phyloP scores from a whole-genome alignment of 345 rosid genomes.

The Sonneratia caseolaris region DNA sequence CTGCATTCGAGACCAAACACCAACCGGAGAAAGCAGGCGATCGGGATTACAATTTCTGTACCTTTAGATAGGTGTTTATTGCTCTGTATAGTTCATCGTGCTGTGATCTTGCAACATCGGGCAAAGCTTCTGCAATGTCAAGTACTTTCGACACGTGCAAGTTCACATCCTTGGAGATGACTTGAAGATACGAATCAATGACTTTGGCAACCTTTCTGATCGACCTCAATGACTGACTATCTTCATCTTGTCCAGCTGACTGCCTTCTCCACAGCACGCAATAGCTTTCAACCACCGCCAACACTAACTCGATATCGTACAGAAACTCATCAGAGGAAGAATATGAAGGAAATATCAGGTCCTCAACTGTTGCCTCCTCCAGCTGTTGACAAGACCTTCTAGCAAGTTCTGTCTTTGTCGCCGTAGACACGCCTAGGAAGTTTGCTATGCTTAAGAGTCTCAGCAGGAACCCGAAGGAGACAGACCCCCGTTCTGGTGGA shows the following conservation, averaged over 20 bases:
- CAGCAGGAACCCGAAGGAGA: slow-evolving; percentile 67
- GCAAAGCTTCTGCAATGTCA: slow-evolving; percentile 66
- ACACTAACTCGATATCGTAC: slow-evolving; percentile 63
- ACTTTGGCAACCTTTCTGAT: slow-evolving; percentile 61
- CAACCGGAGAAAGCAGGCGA: background rate
- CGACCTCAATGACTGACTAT: slow-evolving; percentile 32
- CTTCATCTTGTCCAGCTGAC: slow-evolving; percentile 33
- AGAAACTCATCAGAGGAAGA: slow-evolving; percentile 30
- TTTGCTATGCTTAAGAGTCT: slow-evolving; percentile 70
- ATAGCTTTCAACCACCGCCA: slow-evolving; percentile 55
- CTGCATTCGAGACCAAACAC: no score
- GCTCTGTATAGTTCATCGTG: slow-evolving; percentile 89
- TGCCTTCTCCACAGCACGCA: slow-evolving; percentile 64
- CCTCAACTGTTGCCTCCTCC: slow-evolving; percentile 59
- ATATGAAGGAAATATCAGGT: slow-evolving; percentile 55
- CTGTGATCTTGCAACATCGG: slow-evolving; percentile 47
- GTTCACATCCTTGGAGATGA: slow-evolving; percentile 52
- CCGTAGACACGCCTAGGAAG: slow-evolving; percentile 54
- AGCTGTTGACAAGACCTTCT: slow-evolving; percentile 68
- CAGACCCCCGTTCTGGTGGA: slow-evolving; percentile 77
- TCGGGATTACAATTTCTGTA: slow-evolving; percentile 9
- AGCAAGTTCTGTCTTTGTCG: slow-evolving; percentile 66
- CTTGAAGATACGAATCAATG: slow-evolving; percentile 70
- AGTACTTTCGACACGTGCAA: slow-evolving; percentile 49
- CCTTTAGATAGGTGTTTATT: slow-evolving; percentile 83